Percentiles rank a stretch among this genome's conserved stretches.
phyloP scores from a whole-genome alignment of 352 stramenopile species.

The Lagenidium sp. region DNA sequence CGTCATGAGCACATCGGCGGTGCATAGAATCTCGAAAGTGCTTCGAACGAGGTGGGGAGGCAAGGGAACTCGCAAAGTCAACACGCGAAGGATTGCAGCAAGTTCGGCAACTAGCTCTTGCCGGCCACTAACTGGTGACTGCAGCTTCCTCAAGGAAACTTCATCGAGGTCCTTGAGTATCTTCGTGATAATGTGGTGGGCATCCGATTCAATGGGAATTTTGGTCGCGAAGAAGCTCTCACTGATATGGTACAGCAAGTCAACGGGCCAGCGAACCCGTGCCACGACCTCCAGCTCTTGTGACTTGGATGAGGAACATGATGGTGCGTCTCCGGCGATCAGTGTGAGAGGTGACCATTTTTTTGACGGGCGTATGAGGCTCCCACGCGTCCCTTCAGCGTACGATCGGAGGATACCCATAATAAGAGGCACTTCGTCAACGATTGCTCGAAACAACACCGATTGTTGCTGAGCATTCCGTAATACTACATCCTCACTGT shows the following conservation, averaged over 20 bases:
- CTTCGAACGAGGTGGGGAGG: neutral
- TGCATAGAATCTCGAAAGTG: conserved; percentile 2
- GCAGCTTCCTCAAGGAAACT: neutral
- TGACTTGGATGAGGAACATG: too few relatives aligned
- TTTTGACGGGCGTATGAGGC: conserved; percentile 1
- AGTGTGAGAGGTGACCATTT: conserved; percentile 7
- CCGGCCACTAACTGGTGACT: neutral
- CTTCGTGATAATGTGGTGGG: too few relatives aligned
- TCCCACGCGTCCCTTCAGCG: too few relatives aligned
- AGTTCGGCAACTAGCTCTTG: neutral
- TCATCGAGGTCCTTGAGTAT: conserved; percentile 1
- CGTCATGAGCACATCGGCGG: conserved; percentile 6
- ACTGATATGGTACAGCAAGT: conserved; percentile 12
- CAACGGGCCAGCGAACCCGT: conserved; percentile 11
- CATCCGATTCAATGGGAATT: too few relatives aligned
- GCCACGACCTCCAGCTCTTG: conserved; percentile 13
- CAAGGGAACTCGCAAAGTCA: neutral
- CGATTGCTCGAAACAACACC: conserved; percentile 2
- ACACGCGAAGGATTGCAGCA: conserved; percentile 2
- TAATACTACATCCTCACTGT: neutral
- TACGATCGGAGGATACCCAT: conserved; percentile 1
- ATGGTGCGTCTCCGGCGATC: too few relatives aligned
- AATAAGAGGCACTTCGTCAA: conserved; percentile 3
- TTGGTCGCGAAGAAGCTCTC: conserved; percentile 14
- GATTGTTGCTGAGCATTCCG: neutral